A percentile compares a stretch with the other conserved stretches of the same genome.
Conservation (phyloP, 1,139 yeast genomes). For the Saccharomyces hybrid region DNA sequence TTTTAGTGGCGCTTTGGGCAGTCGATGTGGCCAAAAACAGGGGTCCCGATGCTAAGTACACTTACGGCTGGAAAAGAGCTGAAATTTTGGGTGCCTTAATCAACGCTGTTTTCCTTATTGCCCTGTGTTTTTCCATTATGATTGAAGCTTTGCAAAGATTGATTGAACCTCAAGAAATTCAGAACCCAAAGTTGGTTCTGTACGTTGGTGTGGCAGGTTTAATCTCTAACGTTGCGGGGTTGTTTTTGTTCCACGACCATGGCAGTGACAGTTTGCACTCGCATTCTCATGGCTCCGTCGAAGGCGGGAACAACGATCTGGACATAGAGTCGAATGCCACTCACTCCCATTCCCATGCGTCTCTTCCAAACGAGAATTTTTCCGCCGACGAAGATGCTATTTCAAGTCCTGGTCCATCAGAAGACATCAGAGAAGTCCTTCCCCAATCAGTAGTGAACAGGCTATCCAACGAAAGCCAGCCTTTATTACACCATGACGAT, state of each 20-base stretch:
- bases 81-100: constrained; percentile 89
- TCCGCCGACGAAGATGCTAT: constrained; percentile 4
- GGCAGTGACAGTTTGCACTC: constrained; percentile 43
- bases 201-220: constrained; percentile 80
- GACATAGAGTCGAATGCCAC: constrained; percentile 31
- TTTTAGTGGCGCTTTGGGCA: constrained; percentile 92
- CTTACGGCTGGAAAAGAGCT: constrained; percentile 96
- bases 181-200: constrained; percentile 72
- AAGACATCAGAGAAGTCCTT: constrained; percentile 22
- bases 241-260: constrained; percentile 84
- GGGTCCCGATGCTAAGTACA: constrained; percentile 79
- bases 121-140: constrained; percentile 84
- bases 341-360: constrained; percentile 21
- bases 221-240: constrained; percentile 71
- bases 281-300: constrained; percentile 38
- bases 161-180: constrained; percentile 68
- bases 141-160: constrained; percentile 90
- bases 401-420: constrained; percentile 4
- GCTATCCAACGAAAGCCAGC: constrained; percentile 28
- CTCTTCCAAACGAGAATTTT: constrained; percentile 17
- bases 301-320: constrained; percentile 35
- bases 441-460: constrained; percentile 24
- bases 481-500: constrained; percentile 29
- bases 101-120: constrained; percentile 86
- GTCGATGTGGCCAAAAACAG: constrained; percentile 78